Evolutionary conservation across 2,329 filamentous ascomycete species (phyloP), one percentile per base, ranked within the genome.

Genomic region (Microdochium paspali): DNA sequence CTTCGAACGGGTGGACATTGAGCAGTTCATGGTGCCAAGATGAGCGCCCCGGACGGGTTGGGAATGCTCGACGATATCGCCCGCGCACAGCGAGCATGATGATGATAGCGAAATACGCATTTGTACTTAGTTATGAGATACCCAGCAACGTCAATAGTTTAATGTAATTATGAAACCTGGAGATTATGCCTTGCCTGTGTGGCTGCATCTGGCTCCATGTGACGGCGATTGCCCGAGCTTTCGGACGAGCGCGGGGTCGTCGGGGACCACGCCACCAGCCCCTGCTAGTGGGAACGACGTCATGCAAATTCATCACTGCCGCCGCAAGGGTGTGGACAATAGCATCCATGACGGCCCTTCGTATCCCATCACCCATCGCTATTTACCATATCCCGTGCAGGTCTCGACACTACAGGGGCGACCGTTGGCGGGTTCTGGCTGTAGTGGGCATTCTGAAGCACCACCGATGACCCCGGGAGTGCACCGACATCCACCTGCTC

Each of bases 1-100:
- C 56, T 83, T 77, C 48, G 66, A 79, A 55, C 69, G 81, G 47
- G 76, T 85, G 3, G 61, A 83, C 44, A 73, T 85, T 47, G 76
- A 83, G 48, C 54, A 66, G 23, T 74, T 80, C 20, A 54, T 73
- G 30, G 49, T 53, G 13, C 56, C 59, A 3, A 46, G 47, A 44
- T 55, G n/a, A 26, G 12, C 20, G 21, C 6, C 10, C 3, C 20
- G 10, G 24, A 26, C 24, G 20, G 20, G 10, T 26, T 44, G 15
- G 21, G 26, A 4, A 18, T 30, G 10, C 15, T 45, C 4, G 15
- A 7, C 12, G 15, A 45, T 13, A 7, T 7, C 13, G 26, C 13
- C 7, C 13, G 26, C 7, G 26, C 26, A 28, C 26, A 28, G 7
- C 7, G 7, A 28, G 26, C 26, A 28, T 28, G 7, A 13, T 7